Conservation (phyloP, 2,329 filamentous ascomycete genomes). For the Apiospora saccharicola region DNA sequence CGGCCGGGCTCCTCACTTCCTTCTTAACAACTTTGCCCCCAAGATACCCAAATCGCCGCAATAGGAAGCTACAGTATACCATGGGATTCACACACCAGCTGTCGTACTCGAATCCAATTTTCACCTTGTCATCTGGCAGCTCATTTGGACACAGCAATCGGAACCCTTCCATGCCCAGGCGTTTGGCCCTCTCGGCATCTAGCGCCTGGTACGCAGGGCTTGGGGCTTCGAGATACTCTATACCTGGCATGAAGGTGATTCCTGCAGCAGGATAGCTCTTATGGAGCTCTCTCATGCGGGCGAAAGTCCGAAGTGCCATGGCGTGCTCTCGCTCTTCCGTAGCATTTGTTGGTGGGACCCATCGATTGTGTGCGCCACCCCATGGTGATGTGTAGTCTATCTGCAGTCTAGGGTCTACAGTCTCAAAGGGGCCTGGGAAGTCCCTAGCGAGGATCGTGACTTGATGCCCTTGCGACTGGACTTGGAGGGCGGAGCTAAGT, state of each 20-base stretch:
- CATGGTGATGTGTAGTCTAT: conserved; percentile 65
- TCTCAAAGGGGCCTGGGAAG: conserved; percentile 56
- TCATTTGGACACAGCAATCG: conserved; percentile 45
- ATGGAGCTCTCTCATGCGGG: conserved; percentile 48
- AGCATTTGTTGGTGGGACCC: conserved; percentile 50
- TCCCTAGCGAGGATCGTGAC: conserved; percentile 55
- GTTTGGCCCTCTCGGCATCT: conserved; percentile 40
- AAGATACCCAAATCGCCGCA: conserved; percentile 49
- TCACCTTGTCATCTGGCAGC: conserved; percentile 50
- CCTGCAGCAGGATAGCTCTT: conserved; percentile 48
- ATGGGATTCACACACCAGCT: conserved; percentile 64
- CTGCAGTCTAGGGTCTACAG: conserved; percentile 46
- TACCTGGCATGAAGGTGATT: conserved; percentile 55
- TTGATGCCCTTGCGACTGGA: conserved; percentile 49
- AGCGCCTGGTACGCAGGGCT: conserved; percentile 48
- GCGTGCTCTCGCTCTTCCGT: conserved; percentile 50
- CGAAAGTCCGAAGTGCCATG: conserved; percentile 52
- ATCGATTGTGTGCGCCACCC: conserved; percentile 64
- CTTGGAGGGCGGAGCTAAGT: conserved; percentile 55
- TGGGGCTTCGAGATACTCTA: conserved; percentile 61
- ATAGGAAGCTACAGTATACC: conserved; percentile 58
- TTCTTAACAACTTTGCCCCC: conserved; percentile 46
- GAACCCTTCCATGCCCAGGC: conserved; percentile 48
- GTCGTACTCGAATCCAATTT: conserved; percentile 58
- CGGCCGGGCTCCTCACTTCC: conserved; percentile 46